Evolutionary conservation across 352 stramenopile genomes (phyloP).

Genomic region (Globisporangium megalacanthum): DNA sequence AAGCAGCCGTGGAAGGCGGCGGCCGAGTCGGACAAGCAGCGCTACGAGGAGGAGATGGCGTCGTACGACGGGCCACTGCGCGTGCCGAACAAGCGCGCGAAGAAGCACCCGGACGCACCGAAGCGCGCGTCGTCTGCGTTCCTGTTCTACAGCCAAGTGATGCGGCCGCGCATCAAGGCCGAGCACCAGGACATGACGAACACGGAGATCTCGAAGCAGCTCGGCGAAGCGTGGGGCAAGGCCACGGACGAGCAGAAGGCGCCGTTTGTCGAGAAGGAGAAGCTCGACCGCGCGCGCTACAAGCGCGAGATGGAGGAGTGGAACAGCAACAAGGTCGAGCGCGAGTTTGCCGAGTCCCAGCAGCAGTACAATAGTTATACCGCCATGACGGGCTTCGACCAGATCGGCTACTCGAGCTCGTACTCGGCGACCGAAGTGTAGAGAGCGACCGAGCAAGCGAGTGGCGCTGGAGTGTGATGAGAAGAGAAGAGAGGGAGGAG

Average conservation of each 20-base stretch:
- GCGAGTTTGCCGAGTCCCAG: slow-evolving; percentile 77
- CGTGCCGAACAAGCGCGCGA: slow-evolving; percentile 91
- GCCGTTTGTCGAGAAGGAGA: slow-evolving; percentile 91
- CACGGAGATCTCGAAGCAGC: slow-evolving; percentile 93
- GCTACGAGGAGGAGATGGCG: slow-evolving; percentile 93
- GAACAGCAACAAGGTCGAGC: slow-evolving; percentile 82
- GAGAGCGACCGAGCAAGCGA: slow-evolving; percentile 8
- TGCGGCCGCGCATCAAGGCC: slow-evolving; percentile 85
- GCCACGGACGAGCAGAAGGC: slow-evolving; percentile 88
- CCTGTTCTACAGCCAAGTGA: slow-evolving; percentile 92
- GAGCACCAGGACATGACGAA: slow-evolving; percentile 95
- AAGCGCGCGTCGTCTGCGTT: slow-evolving; percentile 94
- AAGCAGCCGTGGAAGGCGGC: slow-evolving; percentile 91
- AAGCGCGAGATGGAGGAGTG: slow-evolving; percentile 92
- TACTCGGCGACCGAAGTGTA: slow-evolving; percentile 73
- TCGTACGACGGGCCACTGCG: slow-evolving; percentile 88
- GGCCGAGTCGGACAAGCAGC: slow-evolving; percentile 91
- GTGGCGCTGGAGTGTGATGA: too few species aligned
- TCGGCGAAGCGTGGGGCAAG: slow-evolving; percentile 91
- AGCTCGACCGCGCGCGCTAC: slow-evolving; percentile 88
- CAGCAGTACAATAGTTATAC: slow-evolving; percentile 81
- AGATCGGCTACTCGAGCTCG: slow-evolving; percentile 65
- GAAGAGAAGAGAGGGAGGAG: too few species aligned
- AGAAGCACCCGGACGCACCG: slow-evolving; percentile 93
- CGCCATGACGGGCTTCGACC: slow-evolving; percentile 78